These are phyloP conservation scores for Ilex asprella DNA, from an alignment of 257 asterid species.

Conservation along the genomic window DNA sequence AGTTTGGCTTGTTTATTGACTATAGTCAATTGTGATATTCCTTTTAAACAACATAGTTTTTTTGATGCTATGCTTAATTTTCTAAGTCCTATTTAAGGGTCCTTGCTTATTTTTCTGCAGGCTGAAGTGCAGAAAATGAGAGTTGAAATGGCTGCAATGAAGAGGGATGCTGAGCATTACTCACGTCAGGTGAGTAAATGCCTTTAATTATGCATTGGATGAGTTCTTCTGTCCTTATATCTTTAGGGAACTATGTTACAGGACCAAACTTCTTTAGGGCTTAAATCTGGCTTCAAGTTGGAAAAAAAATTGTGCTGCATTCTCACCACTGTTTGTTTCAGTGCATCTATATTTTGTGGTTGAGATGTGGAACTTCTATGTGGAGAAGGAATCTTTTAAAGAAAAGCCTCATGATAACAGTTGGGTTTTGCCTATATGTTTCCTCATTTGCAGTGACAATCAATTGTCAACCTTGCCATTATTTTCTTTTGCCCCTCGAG, in stretches of 20 bases:
- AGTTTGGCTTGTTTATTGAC: not conserved
- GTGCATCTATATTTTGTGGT: no score
- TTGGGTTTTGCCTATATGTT: no score
- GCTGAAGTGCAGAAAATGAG: constrained; percentile 97
- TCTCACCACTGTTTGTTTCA: not conserved
- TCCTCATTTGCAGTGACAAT: no score
- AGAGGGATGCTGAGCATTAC: constrained; percentile 98
- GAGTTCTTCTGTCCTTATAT: not conserved
- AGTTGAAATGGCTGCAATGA: constrained; percentile 98
- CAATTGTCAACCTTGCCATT: no score
- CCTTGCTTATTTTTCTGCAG: constrained; percentile 30
- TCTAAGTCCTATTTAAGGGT: constrained; percentile 8
- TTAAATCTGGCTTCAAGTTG: not conserved
- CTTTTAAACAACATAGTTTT: no score
- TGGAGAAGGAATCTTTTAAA: no score
- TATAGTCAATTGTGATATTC: no score
- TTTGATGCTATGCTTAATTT: constrained; percentile 9
- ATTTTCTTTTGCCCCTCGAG: no score
- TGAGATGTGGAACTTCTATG: no score
- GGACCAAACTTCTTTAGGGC: not conserved
- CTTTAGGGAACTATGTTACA: no score
- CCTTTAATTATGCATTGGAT: not conserved
- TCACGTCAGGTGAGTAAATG: constrained; percentile 71
- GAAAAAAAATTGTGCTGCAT: not conserved
- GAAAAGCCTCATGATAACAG: no score